phyloP scores from a whole-genome alignment of 1,139 yeast species.

The Yamadazyma trypodendri region DNA sequence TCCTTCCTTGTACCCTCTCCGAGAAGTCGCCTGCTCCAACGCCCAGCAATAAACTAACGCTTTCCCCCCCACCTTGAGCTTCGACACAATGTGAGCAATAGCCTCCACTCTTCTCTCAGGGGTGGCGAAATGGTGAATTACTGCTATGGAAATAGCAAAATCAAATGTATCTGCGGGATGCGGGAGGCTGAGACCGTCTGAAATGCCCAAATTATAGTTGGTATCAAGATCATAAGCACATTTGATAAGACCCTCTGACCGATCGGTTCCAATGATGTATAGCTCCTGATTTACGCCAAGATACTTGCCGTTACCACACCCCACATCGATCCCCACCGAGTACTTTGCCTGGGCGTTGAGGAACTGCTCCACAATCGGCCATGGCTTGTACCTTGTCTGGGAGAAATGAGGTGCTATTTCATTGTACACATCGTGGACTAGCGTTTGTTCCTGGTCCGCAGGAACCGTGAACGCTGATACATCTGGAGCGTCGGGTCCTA shows the following conservation, averaged over 20 bases:
- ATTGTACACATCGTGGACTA: slow-evolving; percentile 87
- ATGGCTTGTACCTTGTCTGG: slow-evolving; percentile 90
- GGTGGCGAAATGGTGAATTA: slow-evolving; percentile 93
- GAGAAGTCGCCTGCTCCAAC: slow-evolving; percentile 79
- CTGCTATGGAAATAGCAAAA: slow-evolving; percentile 94
- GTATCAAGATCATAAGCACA: slow-evolving; percentile 60
- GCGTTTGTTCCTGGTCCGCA: slow-evolving; percentile 63
- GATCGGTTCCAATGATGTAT: slow-evolving; percentile 77
- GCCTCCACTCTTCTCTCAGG: slow-evolving; percentile 75
- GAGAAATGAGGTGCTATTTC: slow-evolving; percentile 93
- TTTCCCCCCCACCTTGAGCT: slow-evolving; percentile 59
- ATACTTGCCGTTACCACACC: slow-evolving; percentile 97
- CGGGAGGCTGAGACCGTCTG: slow-evolving; percentile 77
- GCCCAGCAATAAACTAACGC: slow-evolving; percentile 95
- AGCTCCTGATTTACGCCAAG: slow-evolving; percentile 66
- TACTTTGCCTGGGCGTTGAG: slow-evolving; percentile 36
- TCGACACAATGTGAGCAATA: slow-evolving; percentile 61
- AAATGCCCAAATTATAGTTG: slow-evolving; percentile 49
- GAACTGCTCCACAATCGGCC: slow-evolving; percentile 91
- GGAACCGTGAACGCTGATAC: slow-evolving; percentile 33
- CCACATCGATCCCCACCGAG: slow-evolving; percentile 65
- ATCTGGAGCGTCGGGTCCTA: slow-evolving; percentile 20
- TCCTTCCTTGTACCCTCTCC: slow-evolving; percentile 86
- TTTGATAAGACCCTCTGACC: slow-evolving; percentile 71
- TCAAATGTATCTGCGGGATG: slow-evolving; percentile 63